Evolutionary conservation across 768 basidiomycete species (phyloP).

Genomic region (Pleurotus sapidus): DNA sequence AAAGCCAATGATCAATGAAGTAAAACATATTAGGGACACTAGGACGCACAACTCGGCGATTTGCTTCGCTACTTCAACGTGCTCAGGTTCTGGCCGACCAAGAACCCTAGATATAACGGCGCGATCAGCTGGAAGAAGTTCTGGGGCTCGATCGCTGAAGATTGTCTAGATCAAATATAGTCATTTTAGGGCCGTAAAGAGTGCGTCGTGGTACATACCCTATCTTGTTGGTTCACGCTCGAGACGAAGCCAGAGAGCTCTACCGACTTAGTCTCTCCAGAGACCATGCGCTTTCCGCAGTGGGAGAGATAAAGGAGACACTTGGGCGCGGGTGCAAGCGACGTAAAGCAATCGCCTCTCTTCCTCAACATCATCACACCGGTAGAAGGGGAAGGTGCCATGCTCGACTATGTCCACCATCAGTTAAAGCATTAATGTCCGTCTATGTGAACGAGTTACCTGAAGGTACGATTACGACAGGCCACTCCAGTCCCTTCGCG

Average conservation of each 20-base stretch:
- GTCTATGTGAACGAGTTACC: slow-evolving; percentile 32
- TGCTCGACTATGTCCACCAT: slow-evolving; percentile 51
- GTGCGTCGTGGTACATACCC: slow-evolving; percentile 28
- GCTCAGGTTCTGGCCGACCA: slow-evolving; percentile 38
- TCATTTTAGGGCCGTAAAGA: no score
- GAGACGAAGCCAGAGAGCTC: slow-evolving; percentile 59
- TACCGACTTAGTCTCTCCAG: slow-evolving; percentile 51
- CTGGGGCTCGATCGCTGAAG: slow-evolving; percentile 42
- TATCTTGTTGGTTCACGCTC: slow-evolving; percentile 34
- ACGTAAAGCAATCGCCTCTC: slow-evolving; percentile 89
- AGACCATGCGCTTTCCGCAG: slow-evolving; percentile 44
- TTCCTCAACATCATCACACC: slow-evolving; percentile 75
- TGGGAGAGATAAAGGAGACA: slow-evolving; percentile 60
- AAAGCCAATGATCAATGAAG: slow-evolving; percentile 10
- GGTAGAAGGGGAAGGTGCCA: slow-evolving; percentile 73
- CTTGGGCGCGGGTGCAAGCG: slow-evolving; percentile 86
- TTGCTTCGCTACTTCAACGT: slow-evolving; percentile 36
- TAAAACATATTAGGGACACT: neutral
- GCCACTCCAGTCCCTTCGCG: slow-evolving; percentile 92
- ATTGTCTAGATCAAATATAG: slow-evolving; percentile 23
- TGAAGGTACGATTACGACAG: slow-evolving; percentile 78
- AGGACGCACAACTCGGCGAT: slow-evolving; percentile 49
- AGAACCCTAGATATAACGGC: slow-evolving; percentile 54
- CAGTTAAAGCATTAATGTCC: neutral
- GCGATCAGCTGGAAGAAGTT: slow-evolving; percentile 40